A percentile compares a stretch with the other conserved stretches of the same genome.
phyloP scores from a whole-genome alignment of 306 rosid genomes.

The Lathyrus aphaca region DNA sequence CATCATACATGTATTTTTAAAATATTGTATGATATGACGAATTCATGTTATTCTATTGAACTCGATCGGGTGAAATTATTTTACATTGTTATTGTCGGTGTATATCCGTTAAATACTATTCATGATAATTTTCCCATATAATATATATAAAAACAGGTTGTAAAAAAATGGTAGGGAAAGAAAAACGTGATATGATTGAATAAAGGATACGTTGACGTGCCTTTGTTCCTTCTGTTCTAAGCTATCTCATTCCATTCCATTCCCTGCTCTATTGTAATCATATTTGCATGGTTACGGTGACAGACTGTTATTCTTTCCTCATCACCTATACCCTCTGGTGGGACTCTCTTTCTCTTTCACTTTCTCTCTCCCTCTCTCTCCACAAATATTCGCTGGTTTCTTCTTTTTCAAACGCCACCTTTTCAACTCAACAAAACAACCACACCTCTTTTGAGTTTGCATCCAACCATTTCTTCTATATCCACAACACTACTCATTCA shows the following conservation, averaged over 20 bases:
- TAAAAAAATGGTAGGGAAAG: slow-evolving; percentile 1
- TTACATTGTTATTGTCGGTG: too few relatives aligned
- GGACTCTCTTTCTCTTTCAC: neutral
- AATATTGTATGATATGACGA: too few relatives aligned
- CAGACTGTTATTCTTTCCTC: slow-evolving; percentile 20
- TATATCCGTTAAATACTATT: too few relatives aligned
- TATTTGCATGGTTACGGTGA: slow-evolving; percentile 6
- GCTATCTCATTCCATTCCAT: neutral
- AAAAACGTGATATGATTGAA: neutral
- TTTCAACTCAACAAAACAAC: neutral
- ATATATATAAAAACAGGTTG: neutral
- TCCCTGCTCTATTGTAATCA: neutral
- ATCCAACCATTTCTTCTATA: slow-evolving; percentile 29
- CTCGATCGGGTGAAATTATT: too few relatives aligned
- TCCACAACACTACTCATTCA: neutral
- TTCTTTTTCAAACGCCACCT: slow-evolving; percentile 12
- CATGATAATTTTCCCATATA: too few relatives aligned
- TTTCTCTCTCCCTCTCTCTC: neutral
- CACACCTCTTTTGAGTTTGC: slow-evolving; percentile 30
- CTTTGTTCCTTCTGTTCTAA: neutral
- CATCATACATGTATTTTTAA: too few relatives aligned
- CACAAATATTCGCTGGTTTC: neutral
- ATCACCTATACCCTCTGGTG: neutral
- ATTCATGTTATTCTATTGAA: too few relatives aligned
- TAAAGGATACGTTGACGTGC: neutral